phyloP scores from a whole-genome alignment of 2,329 filamentous ascomycete genomes.

The Coleophoma crateriformis region DNA sequence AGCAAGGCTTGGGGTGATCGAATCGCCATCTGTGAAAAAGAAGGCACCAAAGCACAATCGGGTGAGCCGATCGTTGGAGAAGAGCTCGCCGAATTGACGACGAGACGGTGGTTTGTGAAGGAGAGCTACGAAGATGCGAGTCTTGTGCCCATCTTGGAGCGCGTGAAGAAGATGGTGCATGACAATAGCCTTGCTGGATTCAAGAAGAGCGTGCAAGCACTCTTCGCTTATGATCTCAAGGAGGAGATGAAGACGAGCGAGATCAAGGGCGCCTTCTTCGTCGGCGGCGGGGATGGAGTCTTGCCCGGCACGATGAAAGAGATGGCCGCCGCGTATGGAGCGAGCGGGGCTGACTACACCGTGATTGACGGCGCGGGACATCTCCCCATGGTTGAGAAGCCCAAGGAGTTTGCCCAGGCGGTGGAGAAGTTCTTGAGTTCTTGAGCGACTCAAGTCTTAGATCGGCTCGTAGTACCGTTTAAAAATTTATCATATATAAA shows the following conservation, averaged over 20 bases:
- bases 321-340: conserved; percentile 56
- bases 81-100: conserved; percentile 64
- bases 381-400: conserved; percentile 77
- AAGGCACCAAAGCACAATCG: conserved; percentile 29
- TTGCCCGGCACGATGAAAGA: conserved; percentile 75
- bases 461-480: too few species aligned
- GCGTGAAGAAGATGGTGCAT: conserved; percentile 64
- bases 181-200: conserved; percentile 68
- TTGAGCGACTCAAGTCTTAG: neutral
- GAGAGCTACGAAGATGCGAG: conserved; percentile 48
- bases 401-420: conserved; percentile 59
- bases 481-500: too few species aligned
- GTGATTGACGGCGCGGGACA: conserved; percentile 69
- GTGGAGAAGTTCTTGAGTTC: conserved; percentile 49
- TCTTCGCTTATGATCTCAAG: conserved; percentile 67
- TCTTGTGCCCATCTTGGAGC: conserved; percentile 41
- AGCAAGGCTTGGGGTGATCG: conserved; percentile 76
- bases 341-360: conserved; percentile 50
- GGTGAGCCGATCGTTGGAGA: conserved; percentile 54
- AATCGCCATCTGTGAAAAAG: conserved; percentile 59
- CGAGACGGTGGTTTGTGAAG: conserved; percentile 67
- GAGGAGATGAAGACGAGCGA: conserved; percentile 45
- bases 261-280: conserved; percentile 63
- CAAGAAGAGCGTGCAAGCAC: conserved; percentile 58
- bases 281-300: conserved; percentile 68